A percentile compares a stretch with the other conserved stretches of the same genome.
These are phyloP conservation scores for Tetradesmus lagerheimii DNA, from an alignment of 139 green algal species.

Conservation along the genomic window DNA sequence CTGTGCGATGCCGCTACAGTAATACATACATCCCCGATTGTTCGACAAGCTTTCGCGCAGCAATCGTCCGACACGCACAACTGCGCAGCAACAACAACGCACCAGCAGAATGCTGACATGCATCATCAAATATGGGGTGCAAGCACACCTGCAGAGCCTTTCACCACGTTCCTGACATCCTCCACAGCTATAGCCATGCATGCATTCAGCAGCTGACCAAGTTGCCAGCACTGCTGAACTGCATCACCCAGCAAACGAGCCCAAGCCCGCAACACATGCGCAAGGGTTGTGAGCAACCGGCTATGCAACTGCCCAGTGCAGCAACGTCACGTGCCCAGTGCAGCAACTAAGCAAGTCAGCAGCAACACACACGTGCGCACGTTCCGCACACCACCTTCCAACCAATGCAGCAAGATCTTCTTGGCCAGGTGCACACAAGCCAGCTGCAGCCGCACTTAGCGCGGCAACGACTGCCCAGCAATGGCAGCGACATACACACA, in stretches of 20 bases:
- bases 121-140: not conserved
- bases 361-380: not conserved
- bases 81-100: constrained; percentile 1
- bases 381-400: not conserved
- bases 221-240: too few relatives aligned
- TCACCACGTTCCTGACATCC: too few relatives aligned
- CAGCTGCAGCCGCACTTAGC: not conserved
- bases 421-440: not conserved
- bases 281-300: too few relatives aligned
- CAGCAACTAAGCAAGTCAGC: not conserved
- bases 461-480: not conserved
- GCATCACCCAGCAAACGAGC: too few relatives aligned
- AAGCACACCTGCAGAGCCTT: too few relatives aligned
- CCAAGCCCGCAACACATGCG: not conserved
- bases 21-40: not conserved
- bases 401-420: too few relatives aligned
- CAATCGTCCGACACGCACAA: not conserved
- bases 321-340: too few relatives aligned
- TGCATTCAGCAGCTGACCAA: too few relatives aligned
- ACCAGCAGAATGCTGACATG: not conserved
- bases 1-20: not conserved
- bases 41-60: not conserved
- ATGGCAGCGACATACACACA: too few relatives aligned
- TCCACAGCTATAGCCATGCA: too few relatives aligned
- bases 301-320: too few relatives aligned